phyloP scores from a whole-genome alignment of 192 early-diverging fungal genomes.

The Coemansia sp. region DNA sequence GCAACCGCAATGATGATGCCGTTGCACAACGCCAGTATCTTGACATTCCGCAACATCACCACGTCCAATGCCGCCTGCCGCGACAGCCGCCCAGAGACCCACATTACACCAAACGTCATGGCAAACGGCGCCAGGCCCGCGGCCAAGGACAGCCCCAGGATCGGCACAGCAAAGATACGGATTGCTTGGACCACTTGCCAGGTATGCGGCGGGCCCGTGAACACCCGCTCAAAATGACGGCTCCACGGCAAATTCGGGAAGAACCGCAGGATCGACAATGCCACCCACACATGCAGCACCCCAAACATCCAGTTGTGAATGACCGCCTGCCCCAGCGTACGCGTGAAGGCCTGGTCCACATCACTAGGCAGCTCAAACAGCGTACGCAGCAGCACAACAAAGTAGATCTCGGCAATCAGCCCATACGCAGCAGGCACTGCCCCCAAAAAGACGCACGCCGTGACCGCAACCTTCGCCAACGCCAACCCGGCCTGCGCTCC shows the following conservation, averaged over 20 bases:
- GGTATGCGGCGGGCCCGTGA: conserved; percentile 26
- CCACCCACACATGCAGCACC: conserved; percentile 25
- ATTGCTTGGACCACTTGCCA: conserved; percentile 29
- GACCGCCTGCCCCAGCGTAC: conserved; percentile 18
- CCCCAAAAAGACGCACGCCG: conserved; percentile 15
- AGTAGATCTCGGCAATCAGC: conserved; percentile 32
- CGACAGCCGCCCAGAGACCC: conserved; percentile 11
- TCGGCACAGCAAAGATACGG: conserved; percentile 19
- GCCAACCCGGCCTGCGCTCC: conserved; percentile 9
- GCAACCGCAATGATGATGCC: conserved; percentile 11
- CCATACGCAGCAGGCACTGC: conserved; percentile 24
- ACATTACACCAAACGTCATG: conserved; percentile 7
- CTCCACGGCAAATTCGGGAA: conserved; percentile 13
- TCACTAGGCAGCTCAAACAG: conserved; percentile 1
- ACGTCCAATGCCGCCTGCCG: conserved; percentile 3
- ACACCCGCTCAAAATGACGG: conserved; percentile 17
- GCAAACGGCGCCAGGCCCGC: conserved; percentile 13
- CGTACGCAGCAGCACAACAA: conserved; percentile 24
- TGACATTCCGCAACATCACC: conserved; percentile 10
- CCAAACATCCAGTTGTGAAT: conserved; percentile 39
- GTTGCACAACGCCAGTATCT: conserved; percentile 19
- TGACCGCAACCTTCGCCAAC: conserved; percentile 3
- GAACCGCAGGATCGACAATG: conserved; percentile 16
- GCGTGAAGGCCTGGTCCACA: conserved; percentile 1
- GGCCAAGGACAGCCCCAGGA: conserved; percentile 1